A percentile compares a stretch with the other conserved stretches of the same genome.
phyloP scores from a whole-genome alignment of 1,284 basidiomycete genomes.

The Papiliotrema nemorosa region DNA sequence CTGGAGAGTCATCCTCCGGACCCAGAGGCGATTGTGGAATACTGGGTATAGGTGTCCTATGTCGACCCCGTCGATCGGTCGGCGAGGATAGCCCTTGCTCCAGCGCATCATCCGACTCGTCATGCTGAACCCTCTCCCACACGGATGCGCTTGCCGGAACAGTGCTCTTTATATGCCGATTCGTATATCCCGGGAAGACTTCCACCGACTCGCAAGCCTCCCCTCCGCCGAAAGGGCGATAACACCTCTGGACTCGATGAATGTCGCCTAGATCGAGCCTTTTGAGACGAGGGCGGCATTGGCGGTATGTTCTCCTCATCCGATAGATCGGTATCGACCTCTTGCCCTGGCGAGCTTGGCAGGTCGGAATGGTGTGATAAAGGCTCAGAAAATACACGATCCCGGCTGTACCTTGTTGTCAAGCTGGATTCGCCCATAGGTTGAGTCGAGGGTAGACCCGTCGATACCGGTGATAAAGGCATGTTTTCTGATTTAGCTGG shows the following conservation, averaged over 20 bases:
- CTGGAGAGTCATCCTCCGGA: constrained; percentile 2
- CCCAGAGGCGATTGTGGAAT: not conserved
- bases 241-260: not conserved
- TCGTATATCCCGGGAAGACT: constrained; percentile 22
- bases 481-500: not conserved
- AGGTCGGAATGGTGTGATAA: not conserved
- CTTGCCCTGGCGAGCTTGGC: constrained; percentile 1
- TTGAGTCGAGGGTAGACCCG: constrained; percentile 28
- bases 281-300: constrained; percentile 21
- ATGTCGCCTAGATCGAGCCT: constrained; percentile 1
- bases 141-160: too few relatives aligned
- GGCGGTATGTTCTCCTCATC: constrained; percentile 7
- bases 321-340: not conserved
- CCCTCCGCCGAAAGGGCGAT: constrained; percentile 36
- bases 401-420: constrained; percentile 21
- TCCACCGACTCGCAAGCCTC: constrained; percentile 35
- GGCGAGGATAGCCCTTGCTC: too few relatives aligned
- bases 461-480: constrained; percentile 3
- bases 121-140: not conserved
- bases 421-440: constrained; percentile 36
- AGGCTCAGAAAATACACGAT: not conserved
- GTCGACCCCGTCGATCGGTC: not conserved
- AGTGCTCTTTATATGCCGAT: constrained; percentile 6
- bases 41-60: not conserved
- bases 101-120: constrained; percentile 6